Percentiles rank a stretch among this genome's conserved stretches.
Conservation (phyloP, 1,284 basidiomycete genomes). For the Phellinidium pouzarii region DNA sequence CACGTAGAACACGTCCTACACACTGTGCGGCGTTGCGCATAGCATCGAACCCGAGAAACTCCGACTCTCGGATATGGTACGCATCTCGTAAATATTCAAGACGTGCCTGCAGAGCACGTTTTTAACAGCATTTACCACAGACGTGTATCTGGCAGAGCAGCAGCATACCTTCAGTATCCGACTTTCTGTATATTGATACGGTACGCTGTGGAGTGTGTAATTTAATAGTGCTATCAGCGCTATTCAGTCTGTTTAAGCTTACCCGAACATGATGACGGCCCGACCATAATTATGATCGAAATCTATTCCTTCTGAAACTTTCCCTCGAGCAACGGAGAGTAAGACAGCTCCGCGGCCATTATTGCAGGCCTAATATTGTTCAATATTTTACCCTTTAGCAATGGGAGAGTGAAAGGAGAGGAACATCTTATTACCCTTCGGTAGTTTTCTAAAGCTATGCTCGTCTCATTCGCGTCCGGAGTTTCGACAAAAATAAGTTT, state of each 20-base stretch:
- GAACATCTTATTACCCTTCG: constrained; percentile 67
- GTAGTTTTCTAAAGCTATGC: constrained; percentile 96
- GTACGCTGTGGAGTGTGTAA: constrained; percentile 53
- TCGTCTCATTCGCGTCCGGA: constrained; percentile 98
- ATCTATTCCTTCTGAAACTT: constrained; percentile 99
- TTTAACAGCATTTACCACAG: neutral
- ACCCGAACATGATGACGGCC: constrained; percentile 99
- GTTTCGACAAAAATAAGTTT: constrained; percentile 99
- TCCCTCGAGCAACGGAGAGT: constrained; percentile 95
- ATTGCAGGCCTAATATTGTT: constrained; percentile 76
- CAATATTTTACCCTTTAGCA: neutral
- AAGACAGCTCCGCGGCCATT: constrained; percentile 97
- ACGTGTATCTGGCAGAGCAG: neutral
- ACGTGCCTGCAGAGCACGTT: constrained; percentile 47
- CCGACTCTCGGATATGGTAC: constrained; percentile 96
- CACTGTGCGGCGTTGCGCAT: constrained; percentile 99
- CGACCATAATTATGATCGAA: constrained; percentile 99
- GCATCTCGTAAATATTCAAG: constrained; percentile 98
- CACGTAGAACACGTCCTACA: constrained; percentile 93
- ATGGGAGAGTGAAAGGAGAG: neutral
- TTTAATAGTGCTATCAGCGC: neutral
- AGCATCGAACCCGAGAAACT: constrained; percentile 98
- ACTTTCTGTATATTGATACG: constrained; percentile 98
- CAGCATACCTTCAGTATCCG: constrained; percentile 79
- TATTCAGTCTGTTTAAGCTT: constrained; percentile 23